These are phyloP conservation scores for Pichia insulana DNA, from an alignment of 805 yeast species.

Conservation along the genomic window DNA sequence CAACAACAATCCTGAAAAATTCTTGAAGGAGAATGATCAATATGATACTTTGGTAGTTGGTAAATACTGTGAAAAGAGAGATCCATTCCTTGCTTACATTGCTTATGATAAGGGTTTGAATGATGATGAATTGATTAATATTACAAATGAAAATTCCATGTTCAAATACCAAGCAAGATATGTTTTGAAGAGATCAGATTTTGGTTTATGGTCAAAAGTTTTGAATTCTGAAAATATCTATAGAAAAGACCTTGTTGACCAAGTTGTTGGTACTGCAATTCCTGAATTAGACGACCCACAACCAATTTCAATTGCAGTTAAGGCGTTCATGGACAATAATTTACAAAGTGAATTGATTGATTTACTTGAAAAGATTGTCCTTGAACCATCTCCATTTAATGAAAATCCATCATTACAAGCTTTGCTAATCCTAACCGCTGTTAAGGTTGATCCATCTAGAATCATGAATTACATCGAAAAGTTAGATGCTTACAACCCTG, in stretches of 20 bases:
- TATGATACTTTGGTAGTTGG: constrained; percentile 96
- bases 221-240: constrained; percentile 68
- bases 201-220: constrained; percentile 73
- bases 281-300: constrained; percentile 91
- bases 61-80: constrained; percentile 97
- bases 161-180: constrained; percentile 99
- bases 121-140: constrained; percentile 79
- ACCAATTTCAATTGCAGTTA: constrained; percentile 87
- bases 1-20: constrained; percentile 95
- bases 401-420: constrained; percentile 96
- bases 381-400: constrained; percentile 95
- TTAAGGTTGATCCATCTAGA: constrained; percentile 85
- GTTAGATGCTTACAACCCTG: constrained; percentile 83
- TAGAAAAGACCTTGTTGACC: constrained; percentile 87
- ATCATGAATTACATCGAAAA: constrained; percentile 80
- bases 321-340: constrained; percentile 93
- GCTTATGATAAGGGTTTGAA: constrained; percentile 94
- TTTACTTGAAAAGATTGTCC: constrained; percentile 86
- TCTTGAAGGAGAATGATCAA: constrained; percentile 79
- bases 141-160: constrained; percentile 96
- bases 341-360: constrained; percentile 90
- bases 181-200: constrained; percentile 80
- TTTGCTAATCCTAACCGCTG: constrained; percentile 83
- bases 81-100: constrained; percentile 95
- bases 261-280: constrained; percentile 91